Percentiles rank a stretch among this genome's conserved stretches.
Evolutionary conservation across 345 rosid genomes (phyloP).

Genomic region (Hibiscus mutabilis): DNA sequence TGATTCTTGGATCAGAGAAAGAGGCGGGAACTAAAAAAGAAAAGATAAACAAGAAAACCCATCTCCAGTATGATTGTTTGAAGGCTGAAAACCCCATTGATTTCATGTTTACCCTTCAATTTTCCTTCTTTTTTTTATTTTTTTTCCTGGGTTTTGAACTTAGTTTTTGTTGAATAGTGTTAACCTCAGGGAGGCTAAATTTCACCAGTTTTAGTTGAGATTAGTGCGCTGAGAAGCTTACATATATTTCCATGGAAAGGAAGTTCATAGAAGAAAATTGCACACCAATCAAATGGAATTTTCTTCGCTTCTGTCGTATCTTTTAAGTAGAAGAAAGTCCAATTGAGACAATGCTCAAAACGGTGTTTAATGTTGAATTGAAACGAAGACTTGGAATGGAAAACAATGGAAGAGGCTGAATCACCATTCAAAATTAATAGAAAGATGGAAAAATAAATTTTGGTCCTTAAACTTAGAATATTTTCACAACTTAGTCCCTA

Average conservation of each 20-base stretch:
- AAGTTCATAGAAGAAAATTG: neutral
- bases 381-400: neutral
- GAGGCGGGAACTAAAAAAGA: conserved; percentile 8
- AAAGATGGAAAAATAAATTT: no score
- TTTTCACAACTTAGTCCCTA: no score
- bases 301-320: neutral
- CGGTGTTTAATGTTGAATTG: neutral
- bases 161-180: neutral
- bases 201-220: neutral
- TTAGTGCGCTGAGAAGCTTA: neutral
- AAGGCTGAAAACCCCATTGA: conserved; percentile 8
- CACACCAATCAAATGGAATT: neutral
- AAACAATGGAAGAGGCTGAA: no score
- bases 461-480: no score
- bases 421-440: neutral
- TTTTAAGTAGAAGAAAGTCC: neutral
- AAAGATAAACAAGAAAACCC: conserved; percentile 9
- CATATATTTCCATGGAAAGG: no score
- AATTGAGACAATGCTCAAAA: neutral
- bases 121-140: neutral
- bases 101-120: neutral
- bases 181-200: neutral
- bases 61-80: neutral
- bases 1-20: conserved; percentile 35
- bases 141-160: neutral